Base-by-base conservation (phyloP, 2,329 filamentous ascomycete genomes). In the Ascomycota sp. region DNA sequence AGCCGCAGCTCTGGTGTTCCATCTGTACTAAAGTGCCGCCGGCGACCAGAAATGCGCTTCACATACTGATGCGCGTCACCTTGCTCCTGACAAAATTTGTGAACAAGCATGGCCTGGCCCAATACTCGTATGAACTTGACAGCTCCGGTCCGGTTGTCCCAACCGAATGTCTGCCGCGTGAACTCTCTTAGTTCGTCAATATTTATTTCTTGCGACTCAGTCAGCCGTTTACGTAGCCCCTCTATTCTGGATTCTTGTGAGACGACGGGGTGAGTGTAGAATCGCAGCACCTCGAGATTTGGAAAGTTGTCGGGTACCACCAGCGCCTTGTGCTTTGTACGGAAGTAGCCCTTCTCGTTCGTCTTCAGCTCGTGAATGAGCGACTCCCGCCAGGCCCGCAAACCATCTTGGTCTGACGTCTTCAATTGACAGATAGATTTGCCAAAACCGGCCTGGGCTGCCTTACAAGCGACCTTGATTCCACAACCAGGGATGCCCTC, bases 401-500 rank as follows among this genome's bases (percentile, higher is more conserved):
- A 55, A 3, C 63, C 75, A 1, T 51, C 53, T 3, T 51, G 51
- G 40, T 85, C 73, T 5, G 64, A 60, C 22, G 54, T 59, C 33
- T 68, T 64, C 20, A 89, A 52, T 2, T 55, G 59, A 45, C 78
- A 86, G 4, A 95, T 55, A 23, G 75, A 68, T 33, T 62, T 67
- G 2, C 86, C 89, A 49, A 86, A 95, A 0, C 85, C 83, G 30
- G 82, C 89, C 42, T 70, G 70, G 22, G 85, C 85, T 31, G 89
- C 91, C 47, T 94, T 82, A 39, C 79, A 89, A 1, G 89, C 86
- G 8, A 85, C 61, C 45, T 86, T 92, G 29, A 82, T 70, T 2
- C 89, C 89, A 41, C 85, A 92, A 4, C 80, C 78, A 0, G 79
- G 73, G 11, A 98, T 75, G 0, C 89, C 89, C 32, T 82, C 79